Evolutionary conservation across 192 early-diverging fungal species (phyloP), one percentile per base, ranked within the genome.

Genomic region (Coemansia sp.): DNA sequence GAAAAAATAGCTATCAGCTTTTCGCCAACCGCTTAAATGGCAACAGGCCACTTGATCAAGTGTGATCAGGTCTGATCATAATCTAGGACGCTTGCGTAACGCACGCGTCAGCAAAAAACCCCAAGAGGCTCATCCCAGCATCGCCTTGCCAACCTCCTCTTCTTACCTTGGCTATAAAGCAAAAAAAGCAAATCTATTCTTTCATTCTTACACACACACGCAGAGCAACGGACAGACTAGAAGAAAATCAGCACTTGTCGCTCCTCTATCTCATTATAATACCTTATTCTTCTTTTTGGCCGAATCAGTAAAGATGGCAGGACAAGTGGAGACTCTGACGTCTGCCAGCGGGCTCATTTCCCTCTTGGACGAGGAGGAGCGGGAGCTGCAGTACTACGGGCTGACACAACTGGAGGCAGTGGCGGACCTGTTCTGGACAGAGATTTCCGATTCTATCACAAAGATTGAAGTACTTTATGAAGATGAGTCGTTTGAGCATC

Each of bases 351-450:
- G 97, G 57, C 87, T 98, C 38, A 88, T 99, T 66, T 89, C 96
- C 9, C 85, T 99, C 24, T 90, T 99, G 18, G 93, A 98, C 70
- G 97, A 99, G 71, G 76, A 86, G 13, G 88, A 96, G 66, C 91
- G 92, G 40, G 90, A 93, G 69, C 90, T 99, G 45, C 91, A 96
- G 76, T 86, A 91, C 57, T 97, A 96, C 83, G 94, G 95, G 20
- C 87, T 99, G 40, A 74, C 92, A 63, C 92, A 97, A 85, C 89
- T 99, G 33, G 90, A 97, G 69, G 77, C 67, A 11, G 77, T 97
- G 61, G 93, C 96, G 23, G 92, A 97, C 84, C 85, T 89, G 63
- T 99, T 98, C 76, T 99, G 97, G 97, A 91, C 96, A 18, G 97
- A 99, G 76, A 98, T 98, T 63, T 90, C 96, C 8, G 97, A 99